Percentiles rank a stretch among this genome's conserved stretches.
Evolutionary conservation across 768 basidiomycete genomes (phyloP).

Genomic region (Suillus hirtellus): DNA sequence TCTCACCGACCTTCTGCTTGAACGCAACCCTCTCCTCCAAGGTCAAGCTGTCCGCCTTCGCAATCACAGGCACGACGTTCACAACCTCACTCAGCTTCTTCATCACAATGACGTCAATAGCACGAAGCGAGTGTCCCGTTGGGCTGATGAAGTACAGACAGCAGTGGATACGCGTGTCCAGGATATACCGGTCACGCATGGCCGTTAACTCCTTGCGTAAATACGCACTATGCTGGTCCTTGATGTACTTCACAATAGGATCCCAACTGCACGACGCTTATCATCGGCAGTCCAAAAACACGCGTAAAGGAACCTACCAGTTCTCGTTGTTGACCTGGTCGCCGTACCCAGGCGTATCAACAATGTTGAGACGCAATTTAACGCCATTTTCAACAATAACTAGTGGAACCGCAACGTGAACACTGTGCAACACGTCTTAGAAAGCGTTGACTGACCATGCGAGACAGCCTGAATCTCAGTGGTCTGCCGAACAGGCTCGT

Average conservation of each 20-base stretch:
- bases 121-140: conserved; percentile 94
- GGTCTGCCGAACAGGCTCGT: conserved; percentile 91
- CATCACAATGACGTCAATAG: conserved; percentile 98
- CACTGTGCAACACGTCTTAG: background rate
- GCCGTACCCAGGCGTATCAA: conserved; percentile 98
- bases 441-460: conserved; percentile 63
- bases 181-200: conserved; percentile 97
- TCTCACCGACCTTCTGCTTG: conserved; percentile 75
- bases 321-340: conserved; percentile 99
- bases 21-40: conserved; percentile 90
- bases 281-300: conserved; percentile 11
- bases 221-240: conserved; percentile 98
- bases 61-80: conserved; percentile 99
- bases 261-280: conserved; percentile 74
- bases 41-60: conserved; percentile 94
- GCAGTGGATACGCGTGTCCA: conserved; percentile 98
- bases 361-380: conserved; percentile 91
- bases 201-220: conserved; percentile 98
- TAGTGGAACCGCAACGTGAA: conserved; percentile 33
- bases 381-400: conserved; percentile 98
- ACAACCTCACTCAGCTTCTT: conserved; percentile 99
- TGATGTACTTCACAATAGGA: conserved; percentile 98
- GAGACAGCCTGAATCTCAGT: conserved; percentile 96
- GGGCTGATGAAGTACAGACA: conserved; percentile 98
- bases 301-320: conserved; percentile 57